A percentile compares a stretch with the other conserved stretches of the same genome.
Conservation (phyloP, 208 protist genomes). For the Crithidia sp. region DNA sequence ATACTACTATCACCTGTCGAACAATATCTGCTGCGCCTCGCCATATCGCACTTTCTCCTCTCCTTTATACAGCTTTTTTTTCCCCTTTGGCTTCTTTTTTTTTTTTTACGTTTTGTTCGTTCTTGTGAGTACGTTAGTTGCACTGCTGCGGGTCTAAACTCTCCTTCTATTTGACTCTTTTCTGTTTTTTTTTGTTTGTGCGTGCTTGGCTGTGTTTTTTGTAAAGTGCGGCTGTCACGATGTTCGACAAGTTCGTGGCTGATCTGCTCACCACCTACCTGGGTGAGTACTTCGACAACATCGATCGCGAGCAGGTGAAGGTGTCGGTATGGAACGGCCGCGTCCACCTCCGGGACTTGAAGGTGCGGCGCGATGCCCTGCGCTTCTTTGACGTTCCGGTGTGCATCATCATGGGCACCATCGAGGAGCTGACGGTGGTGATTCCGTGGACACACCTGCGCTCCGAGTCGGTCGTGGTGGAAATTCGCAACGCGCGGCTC, state of each 20-base stretch:
- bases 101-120: no score
- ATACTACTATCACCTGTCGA: no score
- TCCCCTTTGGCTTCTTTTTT: no score
- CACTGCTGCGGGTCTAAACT: no score
- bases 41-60: no score
- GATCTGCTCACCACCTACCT: constrained; percentile 77
- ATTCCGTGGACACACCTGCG: constrained; percentile 83
- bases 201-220: not conserved
- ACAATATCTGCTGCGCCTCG: no score
- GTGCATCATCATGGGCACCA: constrained; percentile 61
- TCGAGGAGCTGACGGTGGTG: constrained; percentile 67
- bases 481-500: constrained; percentile 53
- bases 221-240: constrained; percentile 15
- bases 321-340: constrained; percentile 84
- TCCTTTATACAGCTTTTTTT: no score
- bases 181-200: not conserved
- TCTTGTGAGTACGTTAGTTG: no score
- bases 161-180: no score
- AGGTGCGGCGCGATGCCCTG: constrained; percentile 70
- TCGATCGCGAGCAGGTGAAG: constrained; percentile 84
- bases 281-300: constrained; percentile 85
- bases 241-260: constrained; percentile 86
- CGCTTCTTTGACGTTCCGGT: constrained; percentile 62
- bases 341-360: constrained; percentile 65
- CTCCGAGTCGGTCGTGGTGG: constrained; percentile 74